phyloP scores from a whole-genome alignment of 352 stramenopile species.

The Phytophthora niederhauseri region DNA sequence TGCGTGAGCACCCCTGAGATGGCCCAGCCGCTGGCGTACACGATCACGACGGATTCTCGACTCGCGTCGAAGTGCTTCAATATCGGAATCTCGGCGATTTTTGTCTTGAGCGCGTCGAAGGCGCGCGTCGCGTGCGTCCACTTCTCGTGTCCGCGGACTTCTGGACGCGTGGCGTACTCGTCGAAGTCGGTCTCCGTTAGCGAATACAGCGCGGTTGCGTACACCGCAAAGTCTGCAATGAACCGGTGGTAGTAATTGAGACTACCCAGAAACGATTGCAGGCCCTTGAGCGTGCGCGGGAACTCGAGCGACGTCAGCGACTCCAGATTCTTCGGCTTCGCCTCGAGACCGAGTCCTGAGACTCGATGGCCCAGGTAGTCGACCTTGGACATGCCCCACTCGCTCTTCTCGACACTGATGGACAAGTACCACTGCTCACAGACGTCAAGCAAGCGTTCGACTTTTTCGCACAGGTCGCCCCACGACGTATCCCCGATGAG shows the following conservation, averaged over 20 bases:
- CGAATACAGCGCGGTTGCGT: too few species aligned
- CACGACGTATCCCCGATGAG: too few species aligned
- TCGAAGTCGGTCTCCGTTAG: too few species aligned
- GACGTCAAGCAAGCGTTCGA: slow-evolving; percentile 10
- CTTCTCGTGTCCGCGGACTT: neutral
- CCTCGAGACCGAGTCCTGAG: neutral
- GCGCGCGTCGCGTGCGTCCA: too few species aligned
- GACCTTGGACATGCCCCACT: slow-evolving; percentile 14
- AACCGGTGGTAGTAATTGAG: neutral
- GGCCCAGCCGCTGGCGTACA: slow-evolving; percentile 6
- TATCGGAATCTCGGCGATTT: too few species aligned
- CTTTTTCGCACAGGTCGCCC: neutral
- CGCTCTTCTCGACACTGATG: slow-evolving; percentile 26
- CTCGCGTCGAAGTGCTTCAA: slow-evolving; percentile 20
- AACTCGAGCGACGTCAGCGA: too few species aligned
- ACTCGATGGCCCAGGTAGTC: slow-evolving; percentile 25
- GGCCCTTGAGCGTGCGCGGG: neutral
- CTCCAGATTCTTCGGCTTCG: too few species aligned
- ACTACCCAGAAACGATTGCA: neutral
- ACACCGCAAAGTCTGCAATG: neutral
- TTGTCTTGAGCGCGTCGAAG: too few species aligned
- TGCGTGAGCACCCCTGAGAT: slow-evolving; percentile 13
- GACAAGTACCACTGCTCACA: slow-evolving; percentile 27
- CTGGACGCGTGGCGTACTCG: neutral
- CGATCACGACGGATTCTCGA: neutral